Evolutionary conservation across 129 eudicot genomes (phyloP), one percentile per base, ranked within the genome.

Genomic region (Flaveria trinervia): DNA sequence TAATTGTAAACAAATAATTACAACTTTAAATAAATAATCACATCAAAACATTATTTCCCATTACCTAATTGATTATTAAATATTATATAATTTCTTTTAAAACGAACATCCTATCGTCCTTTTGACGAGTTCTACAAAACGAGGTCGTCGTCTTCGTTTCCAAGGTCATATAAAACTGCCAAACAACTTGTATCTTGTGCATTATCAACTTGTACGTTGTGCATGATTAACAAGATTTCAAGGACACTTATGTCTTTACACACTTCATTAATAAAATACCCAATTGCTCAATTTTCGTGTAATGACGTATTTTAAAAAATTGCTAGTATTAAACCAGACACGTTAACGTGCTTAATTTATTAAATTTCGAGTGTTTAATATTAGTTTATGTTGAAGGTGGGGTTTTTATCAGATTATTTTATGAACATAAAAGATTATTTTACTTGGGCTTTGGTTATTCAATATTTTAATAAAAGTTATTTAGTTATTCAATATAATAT

Each of bases 311-410:
- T 72, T 72, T 36, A 15, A 62, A 20, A 20, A 20, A 20, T 20
- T 20, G 82, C 75, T 77, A 20, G 75, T 77, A 65, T 73, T 18
- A 77, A 77, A 70, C 77, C 74, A 70, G 79, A 65, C 75, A 77
- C 79, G 81, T 81, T 75, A 71, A 82, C 78, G 85, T 72, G 81
- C 71, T 82, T 76, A 60, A 64, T 48, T 46, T 74, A 60, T 73
- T 70, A 50, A 52, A 70, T 76, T 71, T 30, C n/a, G 54, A 51
- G 20, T 11, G 6, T 68, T 20, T 45, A 25, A 28, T 61, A 74
- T 20, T 59, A 55, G 0, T 77, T 65, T 72, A 48, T 64, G 15
- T 33, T 4, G 65, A 79, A 71, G 70, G 81, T 82, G 69, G 78
- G 84, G 77, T 73, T 57, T 55, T 52, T 7, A 71, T 64, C 49